Percentiles rank a stretch among this genome's conserved stretches.
Evolutionary conservation across 345 rosid species (phyloP).

Genomic region (Populus ilicifolia): DNA sequence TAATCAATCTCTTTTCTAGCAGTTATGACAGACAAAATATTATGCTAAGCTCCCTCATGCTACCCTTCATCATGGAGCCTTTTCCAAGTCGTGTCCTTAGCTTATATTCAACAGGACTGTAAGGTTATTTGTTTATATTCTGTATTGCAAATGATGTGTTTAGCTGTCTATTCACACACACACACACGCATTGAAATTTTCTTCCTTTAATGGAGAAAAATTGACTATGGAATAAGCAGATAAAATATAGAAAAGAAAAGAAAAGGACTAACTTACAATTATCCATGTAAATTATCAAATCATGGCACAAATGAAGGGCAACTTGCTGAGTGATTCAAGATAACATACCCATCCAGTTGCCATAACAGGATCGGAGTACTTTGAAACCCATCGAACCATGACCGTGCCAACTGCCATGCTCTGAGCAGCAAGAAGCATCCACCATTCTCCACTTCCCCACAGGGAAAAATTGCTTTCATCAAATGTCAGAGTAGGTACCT

Average conservation of each 20-base stretch:
- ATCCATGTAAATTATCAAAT: neutral
- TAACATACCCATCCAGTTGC: conserved; percentile 94
- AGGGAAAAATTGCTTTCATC: conserved; percentile 53
- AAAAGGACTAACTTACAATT: neutral
- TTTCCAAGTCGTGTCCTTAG: neutral
- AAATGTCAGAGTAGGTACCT: conserved; percentile 63
- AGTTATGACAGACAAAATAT: too few species aligned
- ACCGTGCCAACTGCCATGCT: conserved; percentile 95
- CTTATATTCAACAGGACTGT: neutral
- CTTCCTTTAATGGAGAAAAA: neutral
- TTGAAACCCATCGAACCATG: conserved; percentile 92
- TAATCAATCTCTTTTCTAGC: too few species aligned
- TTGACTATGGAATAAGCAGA: too few species aligned
- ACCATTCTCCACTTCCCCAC: conserved; percentile 98
- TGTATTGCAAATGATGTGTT: neutral
- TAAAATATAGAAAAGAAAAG: too few species aligned
- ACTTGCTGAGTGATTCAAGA: neutral
- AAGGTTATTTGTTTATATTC: neutral
- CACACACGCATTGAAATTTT: neutral
- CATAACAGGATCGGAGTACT: conserved; percentile 89
- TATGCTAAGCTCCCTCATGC: neutral
- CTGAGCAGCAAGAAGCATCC: conserved; percentile 99
- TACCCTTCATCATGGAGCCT: neutral
- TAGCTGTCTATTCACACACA: neutral
- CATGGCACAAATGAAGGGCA: neutral